Evolutionary conservation across 2,329 filamentous ascomycete genomes (phyloP), one percentile per base, ranked within the genome.

Genomic region (Triangularia verruculosa): DNA sequence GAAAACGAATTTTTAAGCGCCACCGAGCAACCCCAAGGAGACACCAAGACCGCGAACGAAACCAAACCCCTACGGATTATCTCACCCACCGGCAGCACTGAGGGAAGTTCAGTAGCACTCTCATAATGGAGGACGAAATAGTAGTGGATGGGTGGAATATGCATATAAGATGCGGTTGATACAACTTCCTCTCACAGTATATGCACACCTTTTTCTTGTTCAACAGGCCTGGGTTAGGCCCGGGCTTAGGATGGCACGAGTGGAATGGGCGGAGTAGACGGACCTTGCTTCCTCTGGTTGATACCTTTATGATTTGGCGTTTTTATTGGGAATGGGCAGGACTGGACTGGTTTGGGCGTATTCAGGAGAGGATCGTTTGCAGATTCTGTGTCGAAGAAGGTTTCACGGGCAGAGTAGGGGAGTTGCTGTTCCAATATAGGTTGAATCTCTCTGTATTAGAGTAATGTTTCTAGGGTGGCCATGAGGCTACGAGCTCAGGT

Each of bases 1-100:
- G 68, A 68, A 22, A 65, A 56, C n/a, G 69, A 67, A 13, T 62
- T 68, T 52, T 27, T 69, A 11, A 61, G 61, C 25, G 62, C 66
- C 1, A 61, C 56, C 0, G 63, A 65, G 32, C 59, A 17, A 1
- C 61, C 59, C 1, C 57, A 57, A 39, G n/a, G 17, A 8, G 25
- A 58, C n/a, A 51, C 39, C 15, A 54, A 61, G 3, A 28, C 59
- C 12, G 55, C 58, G 51, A 22, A 25, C 2, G 32, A 43, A 4
- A 54, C 56, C 4, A 61, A 62, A 39, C 56, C 55, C 1, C 59
- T 66, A 9, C 61, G 61, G 47, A 69, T 69, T 27, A 55, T 64
- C 4, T 68, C 66, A 1, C 51, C 43, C 22, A 22, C 61, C 1
- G 34, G 59, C 51, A 32, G 27, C 15, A 27, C 53, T 7, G 59